Evolutionary conservation across 208 protist genomes (phyloP), one percentile per base, ranked within the genome.

Genomic region (Leishmania arabica): DNA sequence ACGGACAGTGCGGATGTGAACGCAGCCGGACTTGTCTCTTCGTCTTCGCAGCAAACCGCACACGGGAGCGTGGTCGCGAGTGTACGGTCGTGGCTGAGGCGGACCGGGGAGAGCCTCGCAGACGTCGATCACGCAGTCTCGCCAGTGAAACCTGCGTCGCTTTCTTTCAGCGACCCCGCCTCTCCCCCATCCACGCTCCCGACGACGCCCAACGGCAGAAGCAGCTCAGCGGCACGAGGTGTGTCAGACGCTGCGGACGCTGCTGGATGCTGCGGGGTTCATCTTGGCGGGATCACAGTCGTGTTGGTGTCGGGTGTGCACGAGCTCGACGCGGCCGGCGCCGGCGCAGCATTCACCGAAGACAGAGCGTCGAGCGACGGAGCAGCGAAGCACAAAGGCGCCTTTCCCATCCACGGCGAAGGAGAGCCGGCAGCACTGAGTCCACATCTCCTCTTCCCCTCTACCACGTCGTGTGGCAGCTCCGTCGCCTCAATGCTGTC

Each of bases 241-340:
- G 71, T 78, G 51, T 60, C 75, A 54, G 64, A 81, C 54, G 71
- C 64, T 45, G 70, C 76, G 8, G 62, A 81, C 40, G 74, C 66
- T 8, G 83, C 83, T 15, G 54, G 77, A 31, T 53, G 79, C 49
- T 90, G 89, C 56, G 89, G 89, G 17, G 83, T 83, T 34, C 73
- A 84, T 49, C 31, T 86, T 31, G 86, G 76, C 5, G 89, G 87
- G 6, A 49, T 89, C 69, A 81, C 85, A 54, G 84, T 81, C 0
- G 89, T 90, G 65, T 72, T 90, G 15, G 84, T 91, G 2, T 89
- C 83, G 11, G 72, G 82, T n/a, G 70, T 75, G 54, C 80, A 86
- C 58, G 76, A 87, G 31, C 71, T 77, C 54, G 64, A 82, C 34
- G 65, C 69, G 3, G n/a, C n/a, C 8, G 71, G 70, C 37, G 34